Conservation (phyloP, 2,329 filamentous ascomycete species). For the Chrysosporium keratinophilum region DNA sequence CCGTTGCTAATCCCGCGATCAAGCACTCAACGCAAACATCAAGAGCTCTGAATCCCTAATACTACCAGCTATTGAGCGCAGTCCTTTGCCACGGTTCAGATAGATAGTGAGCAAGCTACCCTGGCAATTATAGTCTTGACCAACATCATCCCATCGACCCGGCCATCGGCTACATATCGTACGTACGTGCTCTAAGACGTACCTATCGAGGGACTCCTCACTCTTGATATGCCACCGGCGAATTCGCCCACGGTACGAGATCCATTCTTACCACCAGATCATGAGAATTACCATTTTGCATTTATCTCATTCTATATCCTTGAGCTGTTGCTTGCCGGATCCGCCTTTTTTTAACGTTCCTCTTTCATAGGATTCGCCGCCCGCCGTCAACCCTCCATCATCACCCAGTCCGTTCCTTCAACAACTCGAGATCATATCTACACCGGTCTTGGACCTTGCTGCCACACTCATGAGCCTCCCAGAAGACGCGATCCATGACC, state of each 20-base stretch:
- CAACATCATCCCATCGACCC: neutral
- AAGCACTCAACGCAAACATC: too few species aligned
- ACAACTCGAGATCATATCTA: conserved; percentile 39
- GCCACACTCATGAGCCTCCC: conserved; percentile 39
- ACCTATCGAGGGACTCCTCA: neutral
- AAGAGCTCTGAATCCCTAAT: neutral
- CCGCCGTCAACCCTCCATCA: conserved; percentile 17
- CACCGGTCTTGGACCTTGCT: conserved; percentile 43
- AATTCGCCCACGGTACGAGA: conserved; percentile 11
- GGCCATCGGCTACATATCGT: neutral
- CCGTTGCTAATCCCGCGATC: too few species aligned
- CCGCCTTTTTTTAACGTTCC: neutral
- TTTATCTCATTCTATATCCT: neutral
- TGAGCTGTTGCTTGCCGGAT: neutral
- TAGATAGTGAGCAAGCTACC: neutral
- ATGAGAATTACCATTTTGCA: neutral
- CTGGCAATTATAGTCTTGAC: neutral
- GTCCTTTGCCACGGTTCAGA: neutral
- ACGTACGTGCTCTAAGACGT: neutral
- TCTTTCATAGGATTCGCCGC: conserved; percentile 5
- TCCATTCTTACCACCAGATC: neutral
- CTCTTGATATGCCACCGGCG: conserved; percentile 10
- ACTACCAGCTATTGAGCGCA: neutral
- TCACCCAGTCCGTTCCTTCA: conserved; percentile 36
- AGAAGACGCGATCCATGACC: conserved; percentile 39